Base-by-base conservation (phyloP, 75 land plant genomes). In the Selaginella moellendorffii region DNA sequence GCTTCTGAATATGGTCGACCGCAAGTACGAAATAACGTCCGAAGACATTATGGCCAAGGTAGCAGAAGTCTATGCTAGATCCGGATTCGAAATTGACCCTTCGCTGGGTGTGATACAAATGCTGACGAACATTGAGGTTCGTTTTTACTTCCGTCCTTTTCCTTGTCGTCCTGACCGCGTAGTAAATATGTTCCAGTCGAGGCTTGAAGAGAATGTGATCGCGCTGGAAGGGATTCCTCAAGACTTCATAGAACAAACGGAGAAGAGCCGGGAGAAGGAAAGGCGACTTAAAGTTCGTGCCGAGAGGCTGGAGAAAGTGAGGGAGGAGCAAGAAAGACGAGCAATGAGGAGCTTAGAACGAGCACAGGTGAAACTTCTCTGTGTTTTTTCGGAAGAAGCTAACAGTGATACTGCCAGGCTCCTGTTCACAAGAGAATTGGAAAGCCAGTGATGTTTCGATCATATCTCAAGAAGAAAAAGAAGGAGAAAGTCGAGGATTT, bases 61-160 rank as follows among this genome's bases (percentile, higher is more conserved):
- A 19, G 66, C 63, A 36, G 58, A 63, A 26, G 58, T 68, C 8
- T 68, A 65, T 63, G 63, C 52, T 63, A 67, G 75, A 59, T 67
- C 65, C 67, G 75, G 75, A 66, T 28, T 73, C 28, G 75, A 73
- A 52, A 27, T 36, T 21, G 75, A 73, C 29, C 75, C 75, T 14
- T 65, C 68, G 24, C 60, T 73, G 24, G 70, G 70, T 23, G 28
- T 68, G 18, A 54, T 73, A 2, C 75, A 73, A 53, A 67, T 61
- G 75, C 75, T 73, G 28, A 68, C 75, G 22, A 73, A 54, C 62
- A 73, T 73, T 62, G 75, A 73, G 75, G 75, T 73, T 30, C 20
- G 54, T 23, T 26, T 12, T 12, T n/a, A 30, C 2, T 2, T 64
- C 14, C 31, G 18, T 20, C 54, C 1, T 26, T 2, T 31, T 1